Conservation (phyloP, 768 basidiomycete species). For the Hemileccinum impolitum region DNA sequence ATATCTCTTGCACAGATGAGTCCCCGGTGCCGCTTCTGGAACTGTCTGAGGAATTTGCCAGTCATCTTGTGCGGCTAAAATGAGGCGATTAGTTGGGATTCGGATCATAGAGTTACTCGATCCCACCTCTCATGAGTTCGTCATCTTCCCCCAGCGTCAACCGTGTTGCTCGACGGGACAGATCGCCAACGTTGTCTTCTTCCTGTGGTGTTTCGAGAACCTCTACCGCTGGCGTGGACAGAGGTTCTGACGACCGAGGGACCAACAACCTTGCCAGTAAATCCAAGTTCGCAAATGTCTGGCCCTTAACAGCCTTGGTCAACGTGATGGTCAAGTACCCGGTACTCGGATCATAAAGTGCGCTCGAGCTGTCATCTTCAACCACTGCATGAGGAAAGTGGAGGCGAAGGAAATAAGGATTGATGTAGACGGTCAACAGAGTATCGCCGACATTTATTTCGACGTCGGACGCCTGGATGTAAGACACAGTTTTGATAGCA, state of each 20-base stretch:
- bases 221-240: slow-evolving; percentile 49
- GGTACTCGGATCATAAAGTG: slow-evolving; percentile 71
- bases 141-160: slow-evolving; percentile 51
- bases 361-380: slow-evolving; percentile 64
- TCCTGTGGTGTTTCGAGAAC: slow-evolving; percentile 39
- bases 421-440: slow-evolving; percentile 70
- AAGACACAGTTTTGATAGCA: slow-evolving; percentile 13
- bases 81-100: slow-evolving; percentile 3
- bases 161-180: slow-evolving; percentile 40
- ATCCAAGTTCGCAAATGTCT: slow-evolving; percentile 75
- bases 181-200: slow-evolving; percentile 35
- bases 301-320: slow-evolving; percentile 63
- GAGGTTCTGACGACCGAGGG: slow-evolving; percentile 46
- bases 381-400: slow-evolving; percentile 65
- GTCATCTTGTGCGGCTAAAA: slow-evolving; percentile 67
- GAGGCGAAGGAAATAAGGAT: slow-evolving; percentile 81
- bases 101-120: neutral
- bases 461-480: slow-evolving; percentile 68
- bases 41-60: slow-evolving; percentile 74
- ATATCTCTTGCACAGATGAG: slow-evolving; percentile 41
- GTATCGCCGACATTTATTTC: slow-evolving; percentile 75
- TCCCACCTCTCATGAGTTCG: slow-evolving; percentile 56
- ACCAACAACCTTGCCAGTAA: slow-evolving; percentile 74
- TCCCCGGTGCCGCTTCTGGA: slow-evolving; percentile 37
- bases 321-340: slow-evolving; percentile 75